phyloP scores from a whole-genome alignment of 2,329 filamentous ascomycete genomes.

The Aspergillus fumigatus region DNA sequence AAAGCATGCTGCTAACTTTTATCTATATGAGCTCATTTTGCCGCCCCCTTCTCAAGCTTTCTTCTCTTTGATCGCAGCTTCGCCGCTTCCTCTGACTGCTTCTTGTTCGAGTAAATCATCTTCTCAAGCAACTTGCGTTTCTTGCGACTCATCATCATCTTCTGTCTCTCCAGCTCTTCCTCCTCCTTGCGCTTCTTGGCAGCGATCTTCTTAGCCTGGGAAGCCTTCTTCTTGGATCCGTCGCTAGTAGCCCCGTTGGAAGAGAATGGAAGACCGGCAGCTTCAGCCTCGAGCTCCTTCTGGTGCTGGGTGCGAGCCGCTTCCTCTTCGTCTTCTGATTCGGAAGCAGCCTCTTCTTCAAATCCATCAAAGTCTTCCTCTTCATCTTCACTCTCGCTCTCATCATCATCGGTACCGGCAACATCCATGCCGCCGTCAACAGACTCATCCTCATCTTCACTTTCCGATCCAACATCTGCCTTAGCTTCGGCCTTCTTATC shows the following conservation, averaged over 20 bases:
- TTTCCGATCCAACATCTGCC: constrained; percentile 37
- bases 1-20: constrained; percentile 19
- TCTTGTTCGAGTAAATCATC: constrained; percentile 93
- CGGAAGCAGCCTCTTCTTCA: constrained; percentile 45
- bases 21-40: constrained; percentile 20
- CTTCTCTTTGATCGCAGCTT: constrained; percentile 84
- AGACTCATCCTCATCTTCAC: constrained; percentile 44
- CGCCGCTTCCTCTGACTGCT: constrained; percentile 86
- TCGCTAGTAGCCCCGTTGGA: constrained; percentile 49
- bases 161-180: constrained; percentile 85
- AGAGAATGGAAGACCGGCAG: constrained; percentile 59
- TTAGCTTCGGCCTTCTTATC: constrained; percentile 17
- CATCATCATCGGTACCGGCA: constrained; percentile 42
- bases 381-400: constrained; percentile 44
- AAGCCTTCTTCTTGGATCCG: constrained; percentile 64
- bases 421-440: constrained; percentile 49
- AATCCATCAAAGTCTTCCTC: constrained; percentile 48
- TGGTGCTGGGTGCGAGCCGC: constrained; percentile 68
- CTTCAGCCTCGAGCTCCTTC: constrained; percentile 86
- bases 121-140: constrained; percentile 97
- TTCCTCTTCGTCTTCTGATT: constrained; percentile 56
- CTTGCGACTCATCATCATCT: constrained; percentile 98
- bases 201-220: constrained; percentile 65
- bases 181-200: constrained; percentile 63
- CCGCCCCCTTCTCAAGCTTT: constrained; percentile 65